These are phyloP conservation scores for Plasmodium relictum DNA, from an alignment of 169 alveolate genomes.

Conservation along the genomic window DNA sequence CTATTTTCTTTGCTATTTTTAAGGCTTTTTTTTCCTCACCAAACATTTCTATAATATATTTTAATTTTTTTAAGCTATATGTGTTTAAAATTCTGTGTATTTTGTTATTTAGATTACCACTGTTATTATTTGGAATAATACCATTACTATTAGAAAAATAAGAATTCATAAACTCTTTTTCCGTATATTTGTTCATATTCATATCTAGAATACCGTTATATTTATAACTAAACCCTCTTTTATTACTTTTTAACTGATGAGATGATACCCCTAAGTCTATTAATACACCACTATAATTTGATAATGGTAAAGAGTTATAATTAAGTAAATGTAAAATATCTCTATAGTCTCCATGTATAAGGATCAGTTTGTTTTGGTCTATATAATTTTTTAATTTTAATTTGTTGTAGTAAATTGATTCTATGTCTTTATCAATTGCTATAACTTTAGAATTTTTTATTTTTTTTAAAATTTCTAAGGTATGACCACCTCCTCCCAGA, in stretches of 20 bases:
- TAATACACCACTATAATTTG: constrained; percentile 81
- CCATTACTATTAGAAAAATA: not conserved
- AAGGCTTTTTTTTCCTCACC: constrained; percentile 75
- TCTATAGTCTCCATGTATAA: constrained; percentile 82
- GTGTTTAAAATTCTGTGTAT: constrained; percentile 48
- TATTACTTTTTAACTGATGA: constrained; percentile 81
- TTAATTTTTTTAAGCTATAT: constrained; percentile 43
- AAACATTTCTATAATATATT: constrained; percentile 45
- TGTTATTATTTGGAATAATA: not conserved
- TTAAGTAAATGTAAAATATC: constrained; percentile 72
- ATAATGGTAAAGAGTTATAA: constrained; percentile 78
- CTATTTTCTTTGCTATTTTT: constrained; percentile 70
- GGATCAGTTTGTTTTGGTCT: constrained; percentile 36
- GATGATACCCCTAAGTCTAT: constrained; percentile 85
- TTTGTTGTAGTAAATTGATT: constrained; percentile 80
- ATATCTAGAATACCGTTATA: constrained; percentile 84
- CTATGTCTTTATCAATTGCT: constrained; percentile 86
- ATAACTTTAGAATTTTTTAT: constrained; percentile 76
- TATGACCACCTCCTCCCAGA: constrained; percentile 88
- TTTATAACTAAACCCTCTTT: constrained; percentile 84
- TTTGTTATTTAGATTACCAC: not conserved
- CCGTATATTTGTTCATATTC: constrained; percentile 81
- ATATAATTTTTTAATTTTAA: constrained; percentile 73
- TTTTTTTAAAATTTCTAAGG: constrained; percentile 78
- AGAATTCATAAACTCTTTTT: not conserved